Base-by-base conservation (phyloP, 352 stramenopile species). In the Phytophthora pseudosyringae region DNA sequence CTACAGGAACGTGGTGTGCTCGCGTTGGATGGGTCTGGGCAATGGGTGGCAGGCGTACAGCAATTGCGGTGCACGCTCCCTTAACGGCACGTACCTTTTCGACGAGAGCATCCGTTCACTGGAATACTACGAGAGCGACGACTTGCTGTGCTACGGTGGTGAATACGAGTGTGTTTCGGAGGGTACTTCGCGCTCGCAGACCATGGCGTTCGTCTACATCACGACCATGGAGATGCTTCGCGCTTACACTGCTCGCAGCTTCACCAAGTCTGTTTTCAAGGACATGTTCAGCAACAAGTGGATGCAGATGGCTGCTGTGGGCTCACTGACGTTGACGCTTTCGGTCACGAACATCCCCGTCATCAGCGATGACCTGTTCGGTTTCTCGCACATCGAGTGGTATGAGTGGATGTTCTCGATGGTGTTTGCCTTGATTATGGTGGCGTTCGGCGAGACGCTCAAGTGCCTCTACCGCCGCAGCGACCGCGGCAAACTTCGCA, bases 251-350 rank as follows among this genome's bases (percentile, higher is more conserved):
- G 83, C 81, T 21, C 79, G 83, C n/a, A 91, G 81, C 67, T 91
- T 91, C 51, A 90, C 79, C 0, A 89, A 91, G 56, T 87, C 80
- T 26, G 72, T 91, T 8, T 91, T 88, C 59, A 70, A 83, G 35
- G 70, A 89, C 53, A 78, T 88, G 45, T 88, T 90, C 62, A 68
- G 77, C 50, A 91, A 91, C 73, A 91, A 91, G 77, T 91, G 77
- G 77, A 90, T 91, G 81, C 80, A 89, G 51, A 83, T 81, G 66
- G 83, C 83, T 21, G 80, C 83, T 31, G 56, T 90, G 12, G 83
- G 81, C 13, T 89, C 79, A 7, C 40, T 91, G 7, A 62, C 69
- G 1, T 47, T 91, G 38, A 91, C 83, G n/a, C 25, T 90, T 0
- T 86, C 71, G 3, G 79, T 91, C 56, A 91, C 81, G 1, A 89